Evolutionary conservation across 768 basidiomycete genomes (phyloP), one percentile per base, ranked within the genome.

Genomic region (Mycena maculata): DNA sequence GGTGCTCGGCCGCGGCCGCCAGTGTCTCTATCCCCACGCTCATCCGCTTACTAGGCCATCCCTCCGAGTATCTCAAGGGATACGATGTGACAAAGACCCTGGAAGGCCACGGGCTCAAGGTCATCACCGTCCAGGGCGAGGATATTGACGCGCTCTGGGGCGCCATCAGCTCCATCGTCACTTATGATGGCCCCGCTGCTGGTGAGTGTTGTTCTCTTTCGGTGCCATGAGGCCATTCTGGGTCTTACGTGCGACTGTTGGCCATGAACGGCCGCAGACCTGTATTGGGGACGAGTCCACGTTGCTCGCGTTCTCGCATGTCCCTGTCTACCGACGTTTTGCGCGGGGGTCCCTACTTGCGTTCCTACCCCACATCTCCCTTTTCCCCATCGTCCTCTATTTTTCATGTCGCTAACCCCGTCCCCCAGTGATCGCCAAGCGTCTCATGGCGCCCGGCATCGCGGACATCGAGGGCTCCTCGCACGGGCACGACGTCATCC

Each of bases 401-500:
- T n/a, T 48, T 48, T 55, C 30, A 42, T 20, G 5, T 28, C 57
- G 6, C 8, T 57, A 63, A 54, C 15, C 42, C 2, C 33, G 2
- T n/a, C 16, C 23, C 48, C 6, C 59, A 91, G 93, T 95, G 25
- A 78, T 94, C 57, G 77, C 84, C 60, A 94, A 93, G 75, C 91
- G 89, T 69, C 70, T 72, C 28, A 91, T 92, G 89, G 89, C 90
- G 4, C 86, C 87, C 0, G 88, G 89, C 4, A 83, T 95, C 64
- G 86, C 86, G 15, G 91, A 88, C 70, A 92, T 95, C 60, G 87
- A 95, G 77, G 94, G 94, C 62, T 88, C 83, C 76, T 78, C 86
- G 2, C 92, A 95, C 68, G 94, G 91, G 1, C 94, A 96, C 78
- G 93, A 95, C 73, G 93, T 93, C 60, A 90, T 95, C 67, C 91